These are phyloP conservation scores for Astragalus membranaceus DNA, from an alignment of 306 rosid genomes.

Conservation along the genomic window DNA sequence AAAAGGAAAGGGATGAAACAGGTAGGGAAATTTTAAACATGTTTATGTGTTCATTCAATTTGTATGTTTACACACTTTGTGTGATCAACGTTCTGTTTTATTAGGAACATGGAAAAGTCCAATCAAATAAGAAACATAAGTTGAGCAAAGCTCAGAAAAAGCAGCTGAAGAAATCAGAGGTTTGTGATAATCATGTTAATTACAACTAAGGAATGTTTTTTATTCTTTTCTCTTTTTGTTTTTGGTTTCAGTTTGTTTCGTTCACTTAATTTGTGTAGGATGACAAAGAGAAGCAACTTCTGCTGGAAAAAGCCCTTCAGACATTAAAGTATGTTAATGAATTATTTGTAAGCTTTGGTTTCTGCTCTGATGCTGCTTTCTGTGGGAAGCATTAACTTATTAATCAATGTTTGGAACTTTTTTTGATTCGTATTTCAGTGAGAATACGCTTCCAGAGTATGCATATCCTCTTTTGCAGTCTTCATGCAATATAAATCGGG, in stretches of 20 bases:
- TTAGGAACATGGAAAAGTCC: constrained; percentile 33
- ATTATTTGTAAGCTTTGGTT: background rate
- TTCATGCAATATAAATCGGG: constrained; percentile 59
- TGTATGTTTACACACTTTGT: background rate
- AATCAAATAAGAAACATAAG: constrained; percentile 37
- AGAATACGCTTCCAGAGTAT: constrained; percentile 60
- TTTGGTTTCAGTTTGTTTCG: constrained; percentile 13
- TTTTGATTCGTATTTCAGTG: constrained; percentile 33
- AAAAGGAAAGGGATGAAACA: constrained; percentile 42
- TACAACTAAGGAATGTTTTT: no score
- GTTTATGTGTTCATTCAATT: background rate
- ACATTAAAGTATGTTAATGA: constrained; percentile 50
- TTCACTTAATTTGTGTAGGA: constrained; percentile 36
- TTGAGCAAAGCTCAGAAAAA: constrained; percentile 66
- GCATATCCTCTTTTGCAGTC: constrained; percentile 70
- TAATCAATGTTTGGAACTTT: constrained; percentile 8
- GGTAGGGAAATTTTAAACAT: constrained; percentile 22
- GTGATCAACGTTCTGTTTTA: no score
- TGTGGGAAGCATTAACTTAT: background rate
- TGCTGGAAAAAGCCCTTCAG: constrained; percentile 52
- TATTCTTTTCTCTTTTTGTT: constrained; percentile 9
- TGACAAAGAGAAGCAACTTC: constrained; percentile 54
- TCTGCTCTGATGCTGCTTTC: background rate
- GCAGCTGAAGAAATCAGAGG: constrained; percentile 75
- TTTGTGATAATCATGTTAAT: no score